A percentile compares a stretch with the other conserved stretches of the same genome.
Conservation (phyloP, 148 eudicot genomes). For the Heliosperma pusillum region DNA sequence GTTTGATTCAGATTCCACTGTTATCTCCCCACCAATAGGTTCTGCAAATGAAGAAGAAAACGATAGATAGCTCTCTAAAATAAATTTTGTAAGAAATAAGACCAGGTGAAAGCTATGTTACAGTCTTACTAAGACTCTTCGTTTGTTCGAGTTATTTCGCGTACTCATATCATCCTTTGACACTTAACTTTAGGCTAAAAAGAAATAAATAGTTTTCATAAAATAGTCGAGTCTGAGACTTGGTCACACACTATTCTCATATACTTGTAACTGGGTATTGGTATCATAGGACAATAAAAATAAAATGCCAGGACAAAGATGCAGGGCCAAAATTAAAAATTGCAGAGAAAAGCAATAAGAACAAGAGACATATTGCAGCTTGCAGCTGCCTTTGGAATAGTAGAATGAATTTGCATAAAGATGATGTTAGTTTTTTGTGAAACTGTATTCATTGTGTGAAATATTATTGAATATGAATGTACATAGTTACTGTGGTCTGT, state of each 20-base stretch:
- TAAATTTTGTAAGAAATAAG: background rate
- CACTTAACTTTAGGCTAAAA: no score
- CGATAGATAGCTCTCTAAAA: background rate
- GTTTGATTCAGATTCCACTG: slow-evolving; percentile 60
- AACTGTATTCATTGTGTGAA: background rate
- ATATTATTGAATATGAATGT: background rate
- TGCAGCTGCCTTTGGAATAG: background rate
- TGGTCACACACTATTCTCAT: no score
- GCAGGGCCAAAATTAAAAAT: background rate
- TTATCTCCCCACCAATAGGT: slow-evolving; percentile 86
- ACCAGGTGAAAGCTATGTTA: no score
- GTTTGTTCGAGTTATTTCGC: no score
- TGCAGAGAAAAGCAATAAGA: background rate
- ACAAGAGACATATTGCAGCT: background rate
- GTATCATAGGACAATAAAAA: no score
- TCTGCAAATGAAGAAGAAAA: slow-evolving; percentile 40
- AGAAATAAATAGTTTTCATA: no score
- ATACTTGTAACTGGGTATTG: no score
- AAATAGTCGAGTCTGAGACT: no score
- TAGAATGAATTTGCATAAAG: background rate
- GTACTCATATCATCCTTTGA: no score
- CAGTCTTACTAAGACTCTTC: no score
- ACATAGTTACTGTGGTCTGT: background rate
- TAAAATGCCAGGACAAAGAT: no score
- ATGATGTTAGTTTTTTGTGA: no score